phyloP scores from a whole-genome alignment of 176 grass and related monocot genomes.

The Phyllostachys edulis region DNA sequence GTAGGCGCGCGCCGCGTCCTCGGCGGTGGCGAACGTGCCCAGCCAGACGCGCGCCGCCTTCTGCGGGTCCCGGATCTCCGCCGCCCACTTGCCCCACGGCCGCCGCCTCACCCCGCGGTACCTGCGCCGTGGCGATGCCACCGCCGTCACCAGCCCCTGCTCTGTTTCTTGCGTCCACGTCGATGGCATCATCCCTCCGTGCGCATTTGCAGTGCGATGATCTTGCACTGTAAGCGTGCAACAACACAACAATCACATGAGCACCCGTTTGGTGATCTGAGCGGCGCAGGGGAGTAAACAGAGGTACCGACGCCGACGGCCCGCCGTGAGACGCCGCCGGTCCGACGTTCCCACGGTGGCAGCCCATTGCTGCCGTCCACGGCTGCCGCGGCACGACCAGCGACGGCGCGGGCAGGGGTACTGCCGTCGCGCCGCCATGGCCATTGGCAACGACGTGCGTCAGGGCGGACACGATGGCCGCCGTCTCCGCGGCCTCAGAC shows the following conservation, averaged over 20 bases:
- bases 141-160: no score
- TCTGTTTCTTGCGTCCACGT: no score
- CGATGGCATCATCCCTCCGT: no score
- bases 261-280: neutral
- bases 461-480: conserved; percentile 38
- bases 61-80: conserved; percentile 91
- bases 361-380: neutral
- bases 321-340: neutral
- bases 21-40: conserved; percentile 88
- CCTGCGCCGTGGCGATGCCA: neutral
- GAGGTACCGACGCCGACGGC: neutral
- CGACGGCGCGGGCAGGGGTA: neutral
- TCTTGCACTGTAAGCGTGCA: neutral
- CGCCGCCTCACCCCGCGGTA: conserved; percentile 87
- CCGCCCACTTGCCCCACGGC: conserved; percentile 84
- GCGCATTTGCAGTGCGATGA: neutral
- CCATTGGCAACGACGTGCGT: conserved; percentile 22
- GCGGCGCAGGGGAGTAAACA: neutral
- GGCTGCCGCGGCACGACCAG: neutral
- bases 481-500: neutral
- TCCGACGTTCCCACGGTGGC: neutral
- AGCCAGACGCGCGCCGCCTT: conserved; percentile 99
- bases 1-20: conserved; percentile 85
- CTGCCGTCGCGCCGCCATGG: neutral
- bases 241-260: neutral